Base-by-base conservation (phyloP, 2,329 filamentous ascomycete genomes). In the Penicillium vulpinum region DNA sequence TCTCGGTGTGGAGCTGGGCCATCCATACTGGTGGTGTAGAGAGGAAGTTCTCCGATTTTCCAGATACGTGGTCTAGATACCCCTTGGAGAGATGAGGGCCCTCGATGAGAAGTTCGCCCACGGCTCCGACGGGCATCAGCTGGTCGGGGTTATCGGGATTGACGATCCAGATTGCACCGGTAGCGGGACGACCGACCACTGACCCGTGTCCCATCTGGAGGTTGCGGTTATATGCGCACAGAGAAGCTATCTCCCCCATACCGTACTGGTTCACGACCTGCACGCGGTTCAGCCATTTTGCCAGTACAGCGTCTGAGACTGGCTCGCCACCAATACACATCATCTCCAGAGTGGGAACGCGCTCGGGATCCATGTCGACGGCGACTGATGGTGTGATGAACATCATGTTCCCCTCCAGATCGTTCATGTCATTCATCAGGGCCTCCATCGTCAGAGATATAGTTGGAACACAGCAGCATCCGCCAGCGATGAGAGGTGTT, bases 91-190 rank as follows among this genome's bases (percentile, higher is more conserved):
- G 52, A 35, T 69, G 66, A 0, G 68, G 65, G 0, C 69, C 69
- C 54, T 71, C 68, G 9, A 71, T 61, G 3, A 71, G 41, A 5
- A 72, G 57, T 48, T 72, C 70, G 2, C 70, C 70, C 0, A 70
- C 57, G 2, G 67, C 68, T 9, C 69, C 70, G 16, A 70, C 51
- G 1, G 70, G 70, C 29, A 66, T 55, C 1, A 67, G 56, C 10
- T 52, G 62, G 24, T 64, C 56, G 0, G 63, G 50, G 10, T 60
- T 45, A 13, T 55, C 55, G 2, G 69, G 61, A 31, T 67, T 64
- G 3, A 65, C 57, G n/a, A 72, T 65, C 69, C 69, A 71, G 26
- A 69, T 65, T 10, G 65, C 62, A 4, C 66, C 65, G n/a, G 58
- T 62, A 3, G 46, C 60, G 4, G 59, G 57, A 38, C 54, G 54